phyloP scores from a whole-genome alignment of 2,329 filamentous ascomycete species.

The Fusarium nygamai region DNA sequence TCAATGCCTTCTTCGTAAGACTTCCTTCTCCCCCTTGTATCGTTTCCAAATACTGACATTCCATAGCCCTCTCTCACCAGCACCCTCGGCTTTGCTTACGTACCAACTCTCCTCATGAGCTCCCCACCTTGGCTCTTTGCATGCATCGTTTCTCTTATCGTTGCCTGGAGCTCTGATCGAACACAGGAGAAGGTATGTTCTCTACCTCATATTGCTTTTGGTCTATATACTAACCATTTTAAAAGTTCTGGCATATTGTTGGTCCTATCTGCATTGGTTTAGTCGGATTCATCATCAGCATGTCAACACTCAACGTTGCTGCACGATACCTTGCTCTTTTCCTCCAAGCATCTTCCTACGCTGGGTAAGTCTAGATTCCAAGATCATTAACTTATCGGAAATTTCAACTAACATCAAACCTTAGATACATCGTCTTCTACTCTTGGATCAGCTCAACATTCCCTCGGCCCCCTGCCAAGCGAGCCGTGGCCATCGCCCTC shows the following conservation, averaged over 20 bases:
- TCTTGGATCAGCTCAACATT: constrained; percentile 68
- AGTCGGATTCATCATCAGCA: constrained; percentile 67
- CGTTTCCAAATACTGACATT: background rate
- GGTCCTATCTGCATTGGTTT: constrained; percentile 63
- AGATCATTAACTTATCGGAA: rapidly evolving
- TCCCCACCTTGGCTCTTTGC: constrained; percentile 68
- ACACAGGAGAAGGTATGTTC: constrained; percentile 60
- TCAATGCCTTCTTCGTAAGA: constrained; percentile 65
- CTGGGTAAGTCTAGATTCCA: constrained; percentile 42
- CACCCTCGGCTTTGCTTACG: constrained; percentile 63
- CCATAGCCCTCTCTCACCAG: constrained; percentile 57
- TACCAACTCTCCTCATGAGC: constrained; percentile 65
- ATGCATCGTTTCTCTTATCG: constrained; percentile 63
- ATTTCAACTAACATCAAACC: rapidly evolving
- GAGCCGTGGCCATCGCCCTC: constrained; percentile 68
- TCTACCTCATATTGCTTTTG: background rate
- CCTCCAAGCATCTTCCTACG: constrained; percentile 66
- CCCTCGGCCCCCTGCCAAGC: constrained; percentile 68
- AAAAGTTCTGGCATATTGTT: constrained; percentile 66
- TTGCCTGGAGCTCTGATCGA: constrained; percentile 66
- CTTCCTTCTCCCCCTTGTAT: rapidly evolving
- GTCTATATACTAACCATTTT: background rate
- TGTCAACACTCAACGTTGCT: constrained; percentile 64
- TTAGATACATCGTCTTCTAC: constrained; percentile 64
- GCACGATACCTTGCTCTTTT: constrained; percentile 70